Base-by-base conservation (phyloP, 202 grass and related monocot species). In the Musa balbisiana region DNA sequence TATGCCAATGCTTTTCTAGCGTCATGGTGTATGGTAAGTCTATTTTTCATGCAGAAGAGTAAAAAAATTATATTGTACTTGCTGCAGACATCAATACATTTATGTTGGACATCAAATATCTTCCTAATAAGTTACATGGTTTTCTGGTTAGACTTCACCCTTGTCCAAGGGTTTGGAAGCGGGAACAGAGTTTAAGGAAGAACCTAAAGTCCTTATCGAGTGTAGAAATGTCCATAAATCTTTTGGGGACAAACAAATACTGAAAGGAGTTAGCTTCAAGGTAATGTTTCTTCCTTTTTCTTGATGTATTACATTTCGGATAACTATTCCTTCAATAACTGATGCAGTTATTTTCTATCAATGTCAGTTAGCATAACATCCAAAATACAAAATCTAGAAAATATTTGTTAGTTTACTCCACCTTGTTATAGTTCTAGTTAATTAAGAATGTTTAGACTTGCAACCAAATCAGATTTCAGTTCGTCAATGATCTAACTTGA, bases 211-310 rank as follows among this genome's bases (percentile, higher is more conserved):
- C 55, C 91, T 99, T 43, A 94, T 99, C 74, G 95, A 99, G 81
- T 99, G 95, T 73, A 94, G 82, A 80, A 85, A 99, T 83, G 85
- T 99, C 78, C 91, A 92, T 43, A 99, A 99, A 80, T 94, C 87
- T 53, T 92, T 99, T 69, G 95, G 95, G 21, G 87, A 92, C 21
- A 99, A 99, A 66, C 80, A 88, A 56, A 92, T 99, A 71, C 83
- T 99, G 77, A 76, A 66, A 85, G 95, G 95, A 76, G 76, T 94
- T 50, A 94, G 83, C 78, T 99, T 99, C 76, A 99, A 99, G 89
- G 95, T 99, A 67, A 50, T 56, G 56, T 77, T 25, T 80, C 69
- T 49, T 78, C 29, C n/a, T 66, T 58, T 21, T 27, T 49, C 79
- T 53, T 68, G 23, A 43, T 25, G 16, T 51, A 10, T 69, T 12